These are phyloP conservation scores for Saccharomycopsis schoenii DNA, from an alignment of 805 yeast genomes.

Conservation along the genomic window DNA sequence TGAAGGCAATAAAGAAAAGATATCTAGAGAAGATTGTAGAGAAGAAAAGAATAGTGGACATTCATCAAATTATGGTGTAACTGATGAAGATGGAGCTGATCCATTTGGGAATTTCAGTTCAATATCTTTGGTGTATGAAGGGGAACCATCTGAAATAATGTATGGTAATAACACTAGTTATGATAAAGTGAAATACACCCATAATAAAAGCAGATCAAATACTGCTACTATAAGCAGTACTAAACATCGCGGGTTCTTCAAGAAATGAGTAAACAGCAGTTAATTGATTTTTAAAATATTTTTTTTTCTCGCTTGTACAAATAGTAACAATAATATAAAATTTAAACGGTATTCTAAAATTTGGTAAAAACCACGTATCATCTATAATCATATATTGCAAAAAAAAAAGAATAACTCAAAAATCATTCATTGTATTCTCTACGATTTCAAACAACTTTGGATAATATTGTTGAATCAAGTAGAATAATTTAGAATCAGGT, in stretches of 20 bases:
- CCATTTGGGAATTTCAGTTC: constrained; percentile 84
- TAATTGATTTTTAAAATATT: neutral
- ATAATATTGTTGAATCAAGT: constrained; percentile 5
- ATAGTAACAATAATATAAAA: neutral
- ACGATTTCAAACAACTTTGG: constrained; percentile 5
- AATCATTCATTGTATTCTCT: neutral
- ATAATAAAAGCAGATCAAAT: constrained; percentile 26
- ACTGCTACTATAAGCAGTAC: neutral
- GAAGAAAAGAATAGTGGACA: constrained; percentile 23
- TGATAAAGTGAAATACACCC: constrained; percentile 48
- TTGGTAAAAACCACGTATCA: neutral
- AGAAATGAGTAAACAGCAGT: neutral
- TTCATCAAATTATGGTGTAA: constrained; percentile 24
- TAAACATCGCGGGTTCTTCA: constrained; percentile 1
- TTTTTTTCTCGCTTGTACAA: neutral
- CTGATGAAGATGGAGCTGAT: constrained; percentile 36
- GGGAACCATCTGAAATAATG: constrained; percentile 35
- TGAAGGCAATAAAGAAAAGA: neutral
- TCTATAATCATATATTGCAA: neutral
- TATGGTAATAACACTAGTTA: constrained; percentile 37
- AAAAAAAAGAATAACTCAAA: neutral
- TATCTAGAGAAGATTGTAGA: constrained; percentile 22
- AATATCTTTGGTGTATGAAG: constrained; percentile 73
- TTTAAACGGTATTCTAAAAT: neutral
- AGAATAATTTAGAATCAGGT: constrained; percentile 3